Base-by-base conservation (phyloP, 177 flowering plant species). In the Vitis hybrid region DNA sequence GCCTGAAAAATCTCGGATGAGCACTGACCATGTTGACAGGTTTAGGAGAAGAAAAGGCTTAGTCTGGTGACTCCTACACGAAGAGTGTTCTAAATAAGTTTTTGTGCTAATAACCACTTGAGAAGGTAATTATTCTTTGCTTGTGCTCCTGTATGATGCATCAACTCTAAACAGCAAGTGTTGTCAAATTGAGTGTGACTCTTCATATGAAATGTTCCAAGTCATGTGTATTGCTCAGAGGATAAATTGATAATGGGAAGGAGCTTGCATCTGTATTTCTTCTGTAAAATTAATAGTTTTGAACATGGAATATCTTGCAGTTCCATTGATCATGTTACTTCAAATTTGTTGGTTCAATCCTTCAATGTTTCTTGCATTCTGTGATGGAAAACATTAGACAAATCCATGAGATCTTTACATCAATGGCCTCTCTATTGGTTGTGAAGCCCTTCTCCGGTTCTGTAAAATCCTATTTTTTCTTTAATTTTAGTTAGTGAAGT, bases 1-100 rank as follows among this genome's bases (percentile, higher is more conserved):
- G 77, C 93, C 91, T 63, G 97, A 87, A 72, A 87, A 87, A 69
- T 90, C 93, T 15, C 79, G 95, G 71, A 87, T 87, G 91, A 90
- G 97, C 82, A 87, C 89, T 69, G 96, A 90, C 80, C 82, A 69
- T 54, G 87, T 87, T 48, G 97, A 89, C 73, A 83, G 86, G 77
- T 83, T 82, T 73, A 79, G 91, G 82, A 83, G 84, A 77, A 88
- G 71, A 83, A 89, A 81, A 72, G 90, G 91, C 67, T 70, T 90
- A 74, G 78, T 86, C 12, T 89, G 94, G 92, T 92, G 81, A 86
- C 30, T 41, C 51, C 49, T 27, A 15, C 15, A 64, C 52, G 32
- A 57, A 48, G 58, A 64, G 17, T 67, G 55, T 67, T 46, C 58
- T 50, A 67, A 52, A 57, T 64, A 67, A 64, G 54, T 63, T 64